Conservation (phyloP, 768 basidiomycete genomes). For the Hemileccinum rubropunctum region DNA sequence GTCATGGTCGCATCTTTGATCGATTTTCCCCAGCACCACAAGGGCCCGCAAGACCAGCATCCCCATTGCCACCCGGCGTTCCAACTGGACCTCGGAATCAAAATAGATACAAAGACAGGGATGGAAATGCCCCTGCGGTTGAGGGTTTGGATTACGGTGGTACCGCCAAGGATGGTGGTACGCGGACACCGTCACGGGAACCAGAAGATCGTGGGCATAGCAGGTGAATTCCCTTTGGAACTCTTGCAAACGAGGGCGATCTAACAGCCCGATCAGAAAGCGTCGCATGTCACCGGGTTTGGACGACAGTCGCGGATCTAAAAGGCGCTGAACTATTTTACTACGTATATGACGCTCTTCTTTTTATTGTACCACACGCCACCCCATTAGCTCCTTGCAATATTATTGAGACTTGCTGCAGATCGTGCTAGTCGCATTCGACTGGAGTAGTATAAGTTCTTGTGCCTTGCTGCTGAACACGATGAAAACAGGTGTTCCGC, state of each 20-base stretch:
- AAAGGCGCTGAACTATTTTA: constrained; percentile 56
- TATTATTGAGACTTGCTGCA: background rate
- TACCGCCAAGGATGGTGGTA: constrained; percentile 40
- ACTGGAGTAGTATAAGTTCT: too few relatives aligned
- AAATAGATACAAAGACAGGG: constrained; percentile 88
- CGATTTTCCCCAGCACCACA: constrained; percentile 34
- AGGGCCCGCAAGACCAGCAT: constrained; percentile 70
- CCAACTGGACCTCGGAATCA: constrained; percentile 87
- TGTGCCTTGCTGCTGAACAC: background rate
- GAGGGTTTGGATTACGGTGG: constrained; percentile 90
- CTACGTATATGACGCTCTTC: constrained; percentile 25
- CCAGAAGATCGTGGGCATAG: constrained; percentile 64
- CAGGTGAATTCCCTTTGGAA: constrained; percentile 39
- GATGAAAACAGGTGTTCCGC: background rate
- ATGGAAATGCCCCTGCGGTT: constrained; percentile 79
- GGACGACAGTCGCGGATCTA: constrained; percentile 66
- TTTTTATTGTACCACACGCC: constrained; percentile 25
- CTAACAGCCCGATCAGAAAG: constrained; percentile 46
- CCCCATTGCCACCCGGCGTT: constrained; percentile 82
- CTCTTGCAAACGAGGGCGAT: background rate
- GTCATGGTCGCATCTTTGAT: constrained; percentile 1
- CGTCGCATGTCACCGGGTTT: constrained; percentile 69
- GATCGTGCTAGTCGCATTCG: background rate
- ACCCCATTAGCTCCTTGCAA: constrained; percentile 7
- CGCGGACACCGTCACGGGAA: constrained; percentile 60